Evolutionary conservation across 176 grass and related monocot genomes (phyloP).

Genomic region (Saccharum officinarum): DNA sequence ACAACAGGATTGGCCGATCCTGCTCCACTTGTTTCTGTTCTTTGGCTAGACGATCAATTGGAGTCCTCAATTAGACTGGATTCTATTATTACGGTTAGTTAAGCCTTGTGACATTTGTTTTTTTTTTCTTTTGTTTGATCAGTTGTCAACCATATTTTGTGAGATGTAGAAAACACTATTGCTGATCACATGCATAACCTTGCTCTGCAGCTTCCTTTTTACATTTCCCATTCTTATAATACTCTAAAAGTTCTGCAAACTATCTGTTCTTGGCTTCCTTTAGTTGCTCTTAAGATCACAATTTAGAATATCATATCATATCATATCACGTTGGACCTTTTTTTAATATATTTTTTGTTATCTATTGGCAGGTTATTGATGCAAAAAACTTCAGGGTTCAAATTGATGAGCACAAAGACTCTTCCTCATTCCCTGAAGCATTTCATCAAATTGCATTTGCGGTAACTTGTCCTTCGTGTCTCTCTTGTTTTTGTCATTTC

Average conservation of each 20-base stretch:
- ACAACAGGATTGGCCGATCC: constrained; percentile 95
- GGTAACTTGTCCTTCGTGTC: constrained; percentile 44
- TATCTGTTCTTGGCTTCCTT: constrained; percentile 5
- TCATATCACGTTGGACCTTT: neutral
- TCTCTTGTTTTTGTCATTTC: constrained; percentile 10
- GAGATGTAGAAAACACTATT: constrained; percentile 20
- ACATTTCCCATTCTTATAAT: neutral
- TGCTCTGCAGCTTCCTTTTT: neutral
- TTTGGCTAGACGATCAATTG: constrained; percentile 96
- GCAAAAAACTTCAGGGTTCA: constrained; percentile 89
- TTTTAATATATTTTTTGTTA: constrained; percentile 14
- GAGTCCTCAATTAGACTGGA: constrained; percentile 86
- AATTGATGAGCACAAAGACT: constrained; percentile 68
- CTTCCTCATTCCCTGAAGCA: constrained; percentile 83
- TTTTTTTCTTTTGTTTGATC: neutral
- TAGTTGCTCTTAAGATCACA: neutral
- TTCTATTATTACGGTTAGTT: constrained; percentile 94
- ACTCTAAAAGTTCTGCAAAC: constrained; percentile 5
- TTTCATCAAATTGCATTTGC: constrained; percentile 98
- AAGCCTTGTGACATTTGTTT: neutral
- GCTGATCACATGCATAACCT: neutral
- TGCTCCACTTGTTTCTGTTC: constrained; percentile 84
- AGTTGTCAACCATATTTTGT: constrained; percentile 1
- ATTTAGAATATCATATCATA: neutral
- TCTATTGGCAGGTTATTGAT: constrained; percentile 72